Base-by-base conservation (phyloP, 192 early-diverging fungal species). In the Coemansia furcata region DNA sequence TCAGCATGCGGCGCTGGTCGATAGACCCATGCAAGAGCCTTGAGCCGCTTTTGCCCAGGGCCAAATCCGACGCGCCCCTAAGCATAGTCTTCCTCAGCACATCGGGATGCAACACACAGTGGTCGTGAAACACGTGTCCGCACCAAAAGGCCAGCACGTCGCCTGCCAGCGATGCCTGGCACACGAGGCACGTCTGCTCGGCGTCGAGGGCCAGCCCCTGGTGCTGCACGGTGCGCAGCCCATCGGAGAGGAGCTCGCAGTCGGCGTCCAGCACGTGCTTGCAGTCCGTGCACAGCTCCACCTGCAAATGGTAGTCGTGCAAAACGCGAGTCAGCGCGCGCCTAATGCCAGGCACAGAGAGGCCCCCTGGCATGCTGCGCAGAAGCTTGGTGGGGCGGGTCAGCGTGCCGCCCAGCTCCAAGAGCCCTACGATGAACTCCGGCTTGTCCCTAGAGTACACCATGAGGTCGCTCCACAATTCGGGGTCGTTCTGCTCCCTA, bases 381-480 rank as follows among this genome's bases (percentile, higher is more conserved):
- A 99, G 90, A 12, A 98, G 66, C 5, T 86, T 76, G 15, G 95
- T 84, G 0, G 98, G 95, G 55, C 94, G 89, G 44, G 97, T 92
- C 50, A 94, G 86, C 3, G 90, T 87, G 32, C 93, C 91, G 4
- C 95, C 88, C 63, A 97, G 92, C 71, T 98, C 94, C 47, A 99
- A 78, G 38, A 99, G 76, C 0, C 90, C 95, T 11, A 91, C 85
- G 74, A 99, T 98, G 72, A 99, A 99, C 50, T 86, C 93, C 88
- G 98, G 98, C 71, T 99, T 98, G 72, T 98, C 95, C 86, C 92
- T 91, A 1, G 95, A 91, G 78, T 95, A 99, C 61, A 78, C 91
- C 10, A 98, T 80, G 35, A 99, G 72, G 76, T 99, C 98, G 77
- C 94, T 91, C 98, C 98, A 99, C 57, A 99, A 82, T 21, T 89